Evolutionary conservation across 176 grass and related monocot species (phyloP).

Genomic region (Cymbopogon citratus): DNA sequence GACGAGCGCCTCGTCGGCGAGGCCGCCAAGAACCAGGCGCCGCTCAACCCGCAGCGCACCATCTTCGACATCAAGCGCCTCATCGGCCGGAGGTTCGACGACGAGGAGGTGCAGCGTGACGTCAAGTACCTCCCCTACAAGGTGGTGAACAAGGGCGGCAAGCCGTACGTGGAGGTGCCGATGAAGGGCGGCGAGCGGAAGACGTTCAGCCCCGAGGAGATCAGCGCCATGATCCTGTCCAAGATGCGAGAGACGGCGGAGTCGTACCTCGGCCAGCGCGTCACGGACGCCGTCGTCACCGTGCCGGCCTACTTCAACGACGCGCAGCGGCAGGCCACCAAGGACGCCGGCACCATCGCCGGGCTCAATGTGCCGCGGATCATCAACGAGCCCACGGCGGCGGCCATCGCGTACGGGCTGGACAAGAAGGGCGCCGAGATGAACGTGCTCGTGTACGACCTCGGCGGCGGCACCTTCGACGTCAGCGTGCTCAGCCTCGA

Average conservation of each 20-base stretch:
- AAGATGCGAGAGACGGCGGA: conserved; percentile 27
- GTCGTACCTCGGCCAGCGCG: conserved; percentile 20
- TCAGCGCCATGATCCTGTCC: conserved; percentile 62
- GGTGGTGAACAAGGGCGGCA: conserved; percentile 61
- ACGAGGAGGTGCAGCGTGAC: conserved; percentile 66
- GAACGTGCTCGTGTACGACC: conserved; percentile 33
- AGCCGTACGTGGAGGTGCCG: conserved; percentile 67
- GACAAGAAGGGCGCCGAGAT: conserved; percentile 14
- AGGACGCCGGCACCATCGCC: conserved; percentile 40
- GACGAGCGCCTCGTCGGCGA: conserved; percentile 63
- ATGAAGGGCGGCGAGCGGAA: conserved; percentile 50
- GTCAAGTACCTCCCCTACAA: conserved; percentile 63
- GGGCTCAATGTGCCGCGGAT: conserved; percentile 34
- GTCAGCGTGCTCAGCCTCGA: conserved; percentile 61
- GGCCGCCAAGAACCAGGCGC: conserved; percentile 72
- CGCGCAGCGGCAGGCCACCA: conserved; percentile 37
- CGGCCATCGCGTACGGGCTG: conserved; percentile 36
- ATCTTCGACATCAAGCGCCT: conserved; percentile 71
- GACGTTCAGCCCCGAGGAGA: conserved; percentile 73
- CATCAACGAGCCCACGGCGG: conserved; percentile 46
- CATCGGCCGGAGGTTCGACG: conserved; percentile 55
- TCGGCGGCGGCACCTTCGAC: conserved; percentile 36
- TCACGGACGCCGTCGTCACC: conserved; percentile 27
- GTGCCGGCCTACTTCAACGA: conserved; percentile 50
- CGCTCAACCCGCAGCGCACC: conserved; percentile 52